Percentiles rank a stretch among this genome's conserved stretches.
Evolutionary conservation across 257 asterid genomes (phyloP).

Genomic region (Scutellaria baicalensis): DNA sequence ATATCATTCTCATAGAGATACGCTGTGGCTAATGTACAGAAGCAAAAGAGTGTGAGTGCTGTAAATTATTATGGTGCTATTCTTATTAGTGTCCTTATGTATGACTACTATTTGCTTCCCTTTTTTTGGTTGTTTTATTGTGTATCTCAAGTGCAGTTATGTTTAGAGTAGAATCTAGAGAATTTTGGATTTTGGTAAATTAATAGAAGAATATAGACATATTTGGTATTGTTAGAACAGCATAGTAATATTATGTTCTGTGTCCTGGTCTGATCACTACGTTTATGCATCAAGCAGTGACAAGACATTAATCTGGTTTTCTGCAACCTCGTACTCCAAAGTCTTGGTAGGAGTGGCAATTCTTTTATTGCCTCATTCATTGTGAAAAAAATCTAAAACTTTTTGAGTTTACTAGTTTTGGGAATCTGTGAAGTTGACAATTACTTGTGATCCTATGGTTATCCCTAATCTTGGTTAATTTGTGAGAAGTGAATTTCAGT

Average conservation of each 20-base stretch:
- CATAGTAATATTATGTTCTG: not conserved
- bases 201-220: not conserved
- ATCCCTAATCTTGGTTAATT: too few species aligned
- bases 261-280: not conserved
- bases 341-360: too few species aligned
- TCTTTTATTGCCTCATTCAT: too few species aligned
- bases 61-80: constrained; percentile 18
- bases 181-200: not conserved
- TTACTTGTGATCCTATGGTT: too few species aligned
- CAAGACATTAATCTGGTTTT: not conserved
- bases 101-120: constrained; percentile 16
- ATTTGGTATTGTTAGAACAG: not conserved
- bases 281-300: not conserved
- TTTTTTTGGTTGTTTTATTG: not conserved
- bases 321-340: too few species aligned
- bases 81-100: constrained; percentile 3
- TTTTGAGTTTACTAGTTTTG: too few species aligned
- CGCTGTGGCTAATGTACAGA: constrained; percentile 21
- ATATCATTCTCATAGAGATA: not conserved
- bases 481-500: too few species aligned
- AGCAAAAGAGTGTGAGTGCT: constrained; percentile 20
- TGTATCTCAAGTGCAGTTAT: not conserved
- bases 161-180: not conserved
- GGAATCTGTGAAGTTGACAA: too few species aligned
- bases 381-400: too few species aligned